Conservation (phyloP, 1,139 yeast species). For the Wickerhamiella pararugosa region DNA sequence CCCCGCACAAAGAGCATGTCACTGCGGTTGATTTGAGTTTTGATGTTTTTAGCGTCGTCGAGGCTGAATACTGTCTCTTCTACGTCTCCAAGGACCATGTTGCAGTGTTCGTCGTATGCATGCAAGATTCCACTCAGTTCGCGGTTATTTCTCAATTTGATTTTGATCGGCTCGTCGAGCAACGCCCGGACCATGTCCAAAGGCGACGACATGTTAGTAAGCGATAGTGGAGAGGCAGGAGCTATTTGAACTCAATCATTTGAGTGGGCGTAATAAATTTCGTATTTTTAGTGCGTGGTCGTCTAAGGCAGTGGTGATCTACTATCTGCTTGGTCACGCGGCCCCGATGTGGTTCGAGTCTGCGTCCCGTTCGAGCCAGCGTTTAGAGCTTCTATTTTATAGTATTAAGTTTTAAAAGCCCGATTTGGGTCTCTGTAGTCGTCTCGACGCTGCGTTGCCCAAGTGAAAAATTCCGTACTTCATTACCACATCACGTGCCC, state of each 20-base stretch:
- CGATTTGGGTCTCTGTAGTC: no score
- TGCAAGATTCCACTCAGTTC: constrained; percentile 84
- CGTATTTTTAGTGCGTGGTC: constrained; percentile 6
- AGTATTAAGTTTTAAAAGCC: no score
- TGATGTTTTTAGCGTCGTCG: constrained; percentile 33
- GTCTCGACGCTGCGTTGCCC: no score
- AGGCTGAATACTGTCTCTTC: constrained; percentile 60
- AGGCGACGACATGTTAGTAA: constrained; percentile 34
- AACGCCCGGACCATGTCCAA: constrained; percentile 77
- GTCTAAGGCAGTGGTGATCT: constrained; percentile 8
- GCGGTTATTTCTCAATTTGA: constrained; percentile 91
- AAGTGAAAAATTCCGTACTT: no score
- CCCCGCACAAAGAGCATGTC: constrained; percentile 96
- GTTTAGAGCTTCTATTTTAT: no score
- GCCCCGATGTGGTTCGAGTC: not conserved
- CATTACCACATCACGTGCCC: no score
- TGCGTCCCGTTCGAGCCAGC: no score
- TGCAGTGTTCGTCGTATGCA: constrained; percentile 93
- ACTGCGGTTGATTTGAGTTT: constrained; percentile 44
- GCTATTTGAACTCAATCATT: not conserved
- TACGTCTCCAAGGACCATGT: constrained; percentile 89
- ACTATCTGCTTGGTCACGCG: constrained; percentile 1
- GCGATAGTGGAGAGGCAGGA: not conserved
- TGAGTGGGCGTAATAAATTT: not conserved
- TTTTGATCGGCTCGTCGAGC: constrained; percentile 73